Evolutionary conservation across 768 basidiomycete species (phyloP), one percentile per base, ranked within the genome.

Genomic region (Steccherinum ochraceum): DNA sequence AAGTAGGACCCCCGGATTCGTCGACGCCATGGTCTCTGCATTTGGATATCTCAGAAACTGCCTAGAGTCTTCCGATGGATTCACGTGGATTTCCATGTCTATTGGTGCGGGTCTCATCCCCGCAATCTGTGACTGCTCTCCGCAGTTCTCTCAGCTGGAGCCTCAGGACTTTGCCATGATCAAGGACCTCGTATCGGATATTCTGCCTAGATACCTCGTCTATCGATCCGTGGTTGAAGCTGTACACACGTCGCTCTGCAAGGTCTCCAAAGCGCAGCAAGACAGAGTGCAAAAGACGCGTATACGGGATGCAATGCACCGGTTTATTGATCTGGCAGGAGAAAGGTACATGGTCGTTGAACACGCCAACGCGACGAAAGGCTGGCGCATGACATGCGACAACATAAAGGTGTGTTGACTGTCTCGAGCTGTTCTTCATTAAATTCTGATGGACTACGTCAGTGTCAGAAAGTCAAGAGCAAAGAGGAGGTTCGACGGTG

Each of bases 401-500:
- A 70, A 70, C 47, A 61, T 66, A 19, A 57, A 70, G 53, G 69
- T 68, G 24, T 5, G 56, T 44, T 13, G 1, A 23, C 10, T 18
- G 5, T 21, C 16, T 4, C n/a, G 16, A 2, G 16, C 19, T 20
- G 16, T 35, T 7, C 30, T 35, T 7, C 16, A 35, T 35, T 20
- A 5, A 20, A n/a, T 19, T 27, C 21, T 19, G 41, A 45, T 12
- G 23, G 20, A n/a, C n/a, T 11, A 12, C 44, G 24, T 1, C 53
- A 71, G 70, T 71, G 69, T 48, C 68, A 68, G 13, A 69, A 68
- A 56, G 50, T 67, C 30, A 67, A 68, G 23, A 52, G 49, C 3
- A 69, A 65, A 52, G 67, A 68, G 45, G 64, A 60, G 13, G 67
- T 73, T 54, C 56, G 60, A 40, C 65, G 67, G 41, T 73, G 70